Conservation (phyloP, 345 rosid species). For the Odontarrhena argentea region DNA sequence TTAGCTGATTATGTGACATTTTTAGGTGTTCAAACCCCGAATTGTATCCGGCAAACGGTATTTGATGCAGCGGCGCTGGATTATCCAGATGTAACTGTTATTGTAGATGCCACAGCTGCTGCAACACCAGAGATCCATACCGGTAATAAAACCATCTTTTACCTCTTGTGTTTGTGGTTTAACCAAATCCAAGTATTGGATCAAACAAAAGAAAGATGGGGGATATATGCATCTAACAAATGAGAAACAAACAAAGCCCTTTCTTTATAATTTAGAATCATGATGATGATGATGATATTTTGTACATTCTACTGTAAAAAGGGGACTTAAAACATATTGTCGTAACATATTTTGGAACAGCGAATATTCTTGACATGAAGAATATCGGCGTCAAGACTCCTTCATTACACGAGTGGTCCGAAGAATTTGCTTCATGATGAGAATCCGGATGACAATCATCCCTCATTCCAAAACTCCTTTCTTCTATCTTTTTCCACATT, state of each 20-base stretch:
- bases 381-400: constrained; percentile 66
- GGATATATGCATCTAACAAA: constrained; percentile 1
- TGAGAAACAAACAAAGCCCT: constrained; percentile 2
- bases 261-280: constrained; percentile 1
- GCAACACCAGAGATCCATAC: constrained; percentile 71
- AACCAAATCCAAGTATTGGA: background rate
- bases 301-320: constrained; percentile 5
- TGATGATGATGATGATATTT: background rate
- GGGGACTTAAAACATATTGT: constrained; percentile 28
- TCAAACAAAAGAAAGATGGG: background rate
- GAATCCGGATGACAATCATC: constrained; percentile 8
- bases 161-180: background rate
- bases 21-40: constrained; percentile 85
- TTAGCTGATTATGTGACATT: constrained; percentile 7
- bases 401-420: constrained; percentile 65
- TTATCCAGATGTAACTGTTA: constrained; percentile 58
- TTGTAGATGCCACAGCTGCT: constrained; percentile 89
- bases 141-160: constrained; percentile 44
- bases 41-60: constrained; percentile 82
- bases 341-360: constrained; percentile 48
- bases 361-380: constrained; percentile 77
- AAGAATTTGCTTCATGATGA: constrained; percentile 28
- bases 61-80: constrained; percentile 83
- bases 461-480: constrained; percentile 3
- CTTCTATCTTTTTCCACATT: background rate